Evolutionary conservation across 2,329 filamentous ascomycete species (phyloP).

Genomic region (Alternaria angustiovoidea): DNA sequence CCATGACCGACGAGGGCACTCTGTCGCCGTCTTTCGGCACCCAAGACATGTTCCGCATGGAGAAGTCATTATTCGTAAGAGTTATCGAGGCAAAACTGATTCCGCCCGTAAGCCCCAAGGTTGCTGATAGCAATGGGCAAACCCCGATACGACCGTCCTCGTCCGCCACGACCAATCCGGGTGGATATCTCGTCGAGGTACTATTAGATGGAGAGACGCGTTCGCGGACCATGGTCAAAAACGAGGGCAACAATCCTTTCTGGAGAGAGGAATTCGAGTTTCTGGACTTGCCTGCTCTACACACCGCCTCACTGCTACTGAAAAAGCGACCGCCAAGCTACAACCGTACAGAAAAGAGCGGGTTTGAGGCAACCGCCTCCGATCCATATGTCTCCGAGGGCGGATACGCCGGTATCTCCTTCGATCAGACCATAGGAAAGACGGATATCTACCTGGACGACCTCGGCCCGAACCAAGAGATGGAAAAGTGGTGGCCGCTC

Average conservation of each 20-base stretch:
- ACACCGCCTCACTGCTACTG: slow-evolving; percentile 73
- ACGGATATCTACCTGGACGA: slow-evolving; percentile 86
- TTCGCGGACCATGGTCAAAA: slow-evolving; percentile 76
- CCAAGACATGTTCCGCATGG: slow-evolving; percentile 71
- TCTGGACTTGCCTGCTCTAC: slow-evolving; percentile 73
- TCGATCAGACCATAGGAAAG: slow-evolving; percentile 67
- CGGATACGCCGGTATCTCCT: slow-evolving; percentile 57
- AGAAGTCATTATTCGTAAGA: slow-evolving; percentile 66
- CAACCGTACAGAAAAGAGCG: slow-evolving; percentile 45
- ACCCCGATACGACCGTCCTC: slow-evolving; percentile 42
- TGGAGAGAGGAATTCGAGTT: slow-evolving; percentile 87
- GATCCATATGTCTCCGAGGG: slow-evolving; percentile 49
- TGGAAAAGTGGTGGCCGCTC: slow-evolving; percentile 86
- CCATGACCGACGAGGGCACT: slow-evolving; percentile 51
- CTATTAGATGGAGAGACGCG: slow-evolving; percentile 81
- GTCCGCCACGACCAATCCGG: slow-evolving; percentile 48
- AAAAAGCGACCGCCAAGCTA: slow-evolving; percentile 65
- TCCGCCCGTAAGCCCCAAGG: slow-evolving; percentile 49
- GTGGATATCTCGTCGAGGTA: slow-evolving; percentile 81
- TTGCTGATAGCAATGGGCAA: slow-evolving; percentile 36
- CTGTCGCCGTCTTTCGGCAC: slow-evolving; percentile 51
- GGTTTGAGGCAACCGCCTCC: slow-evolving; percentile 47
- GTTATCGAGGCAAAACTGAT: slow-evolving; percentile 69
- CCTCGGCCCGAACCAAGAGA: slow-evolving; percentile 76
- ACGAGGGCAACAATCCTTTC: slow-evolving; percentile 75